Base-by-base conservation (phyloP, 805 yeast species). In the Kodamaea fukazawae region DNA sequence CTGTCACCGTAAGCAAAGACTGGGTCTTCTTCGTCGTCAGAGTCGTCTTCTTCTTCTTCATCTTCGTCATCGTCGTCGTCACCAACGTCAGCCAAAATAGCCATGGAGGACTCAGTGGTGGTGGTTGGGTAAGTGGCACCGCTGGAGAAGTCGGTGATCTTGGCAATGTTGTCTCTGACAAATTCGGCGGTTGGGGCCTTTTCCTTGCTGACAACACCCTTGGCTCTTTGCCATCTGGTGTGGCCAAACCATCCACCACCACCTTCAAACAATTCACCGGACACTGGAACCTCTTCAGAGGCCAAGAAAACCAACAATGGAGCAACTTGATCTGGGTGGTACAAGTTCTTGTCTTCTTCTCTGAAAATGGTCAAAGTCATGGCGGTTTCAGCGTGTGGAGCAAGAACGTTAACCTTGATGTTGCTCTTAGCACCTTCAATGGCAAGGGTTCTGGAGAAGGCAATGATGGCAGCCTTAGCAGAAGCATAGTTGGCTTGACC, bases 371-470 rank as follows among this genome's bases (percentile, higher is more conserved):
- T 85, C 55, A 79, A 77, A 20, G 99, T 91, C 99, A 91, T 91
- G 42, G 95, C 90, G 32, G 99, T 91, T 57, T 91, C 97, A 20
- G 98, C 98, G 61, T 91, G 96, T 39, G 99, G 99, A 18, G 99
- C 98, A 60, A 89, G 81, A 27, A 80, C 78, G 58, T 90, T 86
- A 42, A 81, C 90, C 54, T 73, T 71, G 51, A 91, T 88, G 57
- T 83, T 79, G 55, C 71, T 60, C 62, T 78, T 87, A 44, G 80
- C 80, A 55, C 99, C 99, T 70, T 91, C 99, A 49, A 86, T 73
- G 20, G 98, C 96, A 47, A 88, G 64, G 31, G 97, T 83, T 63
- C 78, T 81, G 29, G 96, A 76, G 51, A 91, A 76, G 12, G 96
- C 96, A 35, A 89, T 66, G 47, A 91, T 79, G 16, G 88, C 97